These are phyloP conservation scores for Aspergillus chevalieri DNA, from an alignment of 2,329 filamentous ascomycete genomes.

Conservation along the genomic window DNA sequence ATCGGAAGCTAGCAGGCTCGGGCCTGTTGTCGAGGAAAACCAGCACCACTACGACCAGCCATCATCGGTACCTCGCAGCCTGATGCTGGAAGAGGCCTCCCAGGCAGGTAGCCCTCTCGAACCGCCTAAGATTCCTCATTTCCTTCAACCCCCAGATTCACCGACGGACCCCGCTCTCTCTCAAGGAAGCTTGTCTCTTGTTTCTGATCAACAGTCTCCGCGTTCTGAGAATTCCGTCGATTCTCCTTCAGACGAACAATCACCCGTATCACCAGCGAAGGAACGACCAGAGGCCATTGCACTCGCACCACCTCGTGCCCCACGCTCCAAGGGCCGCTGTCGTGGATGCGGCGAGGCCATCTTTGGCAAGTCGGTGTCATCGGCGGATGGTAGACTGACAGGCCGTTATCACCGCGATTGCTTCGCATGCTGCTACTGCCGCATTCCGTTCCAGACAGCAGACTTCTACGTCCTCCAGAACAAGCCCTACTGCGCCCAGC, in stretches of 20 bases:
- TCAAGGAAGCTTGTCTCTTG: slow-evolving; percentile 34
- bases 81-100: slow-evolving; percentile 2
- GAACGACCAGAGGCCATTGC: slow-evolving; percentile 24
- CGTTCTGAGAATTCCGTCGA: not conserved
- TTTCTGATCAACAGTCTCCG: slow-evolving; percentile 6
- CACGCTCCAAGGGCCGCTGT: slow-evolving; percentile 64
- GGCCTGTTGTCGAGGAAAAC: slow-evolving; percentile 52
- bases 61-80: not conserved
- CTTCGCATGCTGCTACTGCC: slow-evolving; percentile 84
- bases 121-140: slow-evolving; percentile 26
- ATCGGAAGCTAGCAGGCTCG: slow-evolving; percentile 38
- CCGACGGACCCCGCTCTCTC: slow-evolving; percentile 44
- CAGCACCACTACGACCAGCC: slow-evolving; percentile 23
- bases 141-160: slow-evolving; percentile 37
- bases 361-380: slow-evolving; percentile 85
- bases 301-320: slow-evolving; percentile 36
- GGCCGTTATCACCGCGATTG: slow-evolving; percentile 93
- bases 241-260: not conserved
- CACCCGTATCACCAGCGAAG: slow-evolving; percentile 10
- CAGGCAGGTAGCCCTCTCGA: slow-evolving; percentile 20
- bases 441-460: slow-evolving; percentile 71
- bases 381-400: slow-evolving; percentile 82
- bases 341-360: slow-evolving; percentile 75
- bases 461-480: slow-evolving; percentile 91
- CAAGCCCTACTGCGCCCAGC: slow-evolving; percentile 79